Percentiles rank a stretch among this genome's conserved stretches.
These are phyloP conservation scores for Yarrowia alimentaria DNA, from an alignment of 805 yeast genomes.

Conservation along the genomic window DNA sequence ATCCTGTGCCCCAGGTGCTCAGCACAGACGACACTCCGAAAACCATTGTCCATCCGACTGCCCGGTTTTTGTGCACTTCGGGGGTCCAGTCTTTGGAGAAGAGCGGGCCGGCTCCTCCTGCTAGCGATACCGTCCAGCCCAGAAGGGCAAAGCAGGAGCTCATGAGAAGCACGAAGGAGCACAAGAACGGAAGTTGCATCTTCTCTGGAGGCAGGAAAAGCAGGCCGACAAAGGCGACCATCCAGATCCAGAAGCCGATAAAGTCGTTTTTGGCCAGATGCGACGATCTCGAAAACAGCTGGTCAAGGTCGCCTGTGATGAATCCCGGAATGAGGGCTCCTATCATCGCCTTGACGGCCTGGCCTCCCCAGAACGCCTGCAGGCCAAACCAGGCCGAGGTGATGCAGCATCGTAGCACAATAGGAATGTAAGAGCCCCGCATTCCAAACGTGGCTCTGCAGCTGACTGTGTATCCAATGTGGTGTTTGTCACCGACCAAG, in stretches of 20 bases:
- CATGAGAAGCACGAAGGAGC: conserved; percentile 42
- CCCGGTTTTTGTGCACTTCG: conserved; percentile 36
- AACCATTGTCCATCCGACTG: conserved; percentile 44
- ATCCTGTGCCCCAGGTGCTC: conserved; percentile 44
- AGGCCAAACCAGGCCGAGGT: conserved; percentile 50
- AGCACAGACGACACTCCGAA: conserved; percentile 44
- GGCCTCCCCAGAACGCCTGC: conserved; percentile 50
- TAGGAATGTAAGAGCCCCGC: conserved; percentile 47
- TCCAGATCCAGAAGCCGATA: conserved; percentile 46
- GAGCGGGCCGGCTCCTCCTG: conserved; percentile 33
- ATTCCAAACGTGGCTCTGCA: conserved; percentile 50
- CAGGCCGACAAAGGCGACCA: conserved; percentile 10
- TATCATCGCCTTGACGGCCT: conserved; percentile 43
- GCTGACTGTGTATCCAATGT: conserved; percentile 50
- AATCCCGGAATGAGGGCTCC: conserved; percentile 44
- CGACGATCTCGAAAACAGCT: conserved; percentile 44
- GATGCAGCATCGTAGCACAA: conserved; percentile 46
- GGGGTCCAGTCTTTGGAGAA: conserved; percentile 29
- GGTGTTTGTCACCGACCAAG: conserved; percentile 50
- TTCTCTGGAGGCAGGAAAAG: conserved; percentile 33
- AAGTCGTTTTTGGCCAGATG: conserved; percentile 42
- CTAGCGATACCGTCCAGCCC: conserved; percentile 36
- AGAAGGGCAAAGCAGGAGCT: conserved; percentile 35
- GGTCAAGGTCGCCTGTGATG: conserved; percentile 39
- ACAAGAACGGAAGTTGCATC: conserved; percentile 41